A percentile compares a stretch with the other conserved stretches of the same genome.
These are phyloP conservation scores for Parmales sp. DNA, from an alignment of 108 stramenopile genomes.

Conservation along the genomic window DNA sequence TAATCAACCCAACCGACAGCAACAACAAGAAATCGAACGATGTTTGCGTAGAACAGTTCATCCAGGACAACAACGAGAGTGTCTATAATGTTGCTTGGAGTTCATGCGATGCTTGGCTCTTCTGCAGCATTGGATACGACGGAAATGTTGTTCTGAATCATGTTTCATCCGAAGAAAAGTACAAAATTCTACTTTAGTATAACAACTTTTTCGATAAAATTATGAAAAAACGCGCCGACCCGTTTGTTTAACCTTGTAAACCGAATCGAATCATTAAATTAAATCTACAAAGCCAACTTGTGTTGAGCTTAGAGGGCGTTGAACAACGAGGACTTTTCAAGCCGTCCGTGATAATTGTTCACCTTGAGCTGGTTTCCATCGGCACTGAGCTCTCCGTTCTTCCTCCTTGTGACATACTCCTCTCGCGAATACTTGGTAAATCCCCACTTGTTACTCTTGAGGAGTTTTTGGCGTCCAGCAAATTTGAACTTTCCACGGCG, in stretches of 20 bases:
- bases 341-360: slow-evolving; percentile 69
- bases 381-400: slow-evolving; percentile 77
- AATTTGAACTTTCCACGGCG: slow-evolving; percentile 99
- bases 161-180: slow-evolving; percentile 96
- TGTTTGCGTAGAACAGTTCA: slow-evolving; percentile 66
- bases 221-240: no score
- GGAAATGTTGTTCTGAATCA: slow-evolving; percentile 80
- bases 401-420: slow-evolving; percentile 85
- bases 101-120: slow-evolving; percentile 87
- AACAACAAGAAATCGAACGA: slow-evolving; percentile 36
- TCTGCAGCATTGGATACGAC: slow-evolving; percentile 77
- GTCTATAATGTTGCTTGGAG: slow-evolving; percentile 82
- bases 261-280: no score
- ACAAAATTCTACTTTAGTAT: slow-evolving; percentile 96
- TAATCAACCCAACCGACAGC: not conserved
- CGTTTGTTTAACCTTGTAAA: no score
- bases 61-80: slow-evolving; percentile 67
- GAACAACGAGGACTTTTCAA: slow-evolving; percentile 63
- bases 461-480: slow-evolving; percentile 99
- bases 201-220: no score
- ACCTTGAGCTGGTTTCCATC: slow-evolving; percentile 89
- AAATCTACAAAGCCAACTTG: no score
- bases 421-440: slow-evolving; percentile 96
- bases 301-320: slow-evolving; percentile 30
- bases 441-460: slow-evolving; percentile 98